phyloP scores from a whole-genome alignment of 805 yeast genomes.

The Barnettozyma siamensis region DNA sequence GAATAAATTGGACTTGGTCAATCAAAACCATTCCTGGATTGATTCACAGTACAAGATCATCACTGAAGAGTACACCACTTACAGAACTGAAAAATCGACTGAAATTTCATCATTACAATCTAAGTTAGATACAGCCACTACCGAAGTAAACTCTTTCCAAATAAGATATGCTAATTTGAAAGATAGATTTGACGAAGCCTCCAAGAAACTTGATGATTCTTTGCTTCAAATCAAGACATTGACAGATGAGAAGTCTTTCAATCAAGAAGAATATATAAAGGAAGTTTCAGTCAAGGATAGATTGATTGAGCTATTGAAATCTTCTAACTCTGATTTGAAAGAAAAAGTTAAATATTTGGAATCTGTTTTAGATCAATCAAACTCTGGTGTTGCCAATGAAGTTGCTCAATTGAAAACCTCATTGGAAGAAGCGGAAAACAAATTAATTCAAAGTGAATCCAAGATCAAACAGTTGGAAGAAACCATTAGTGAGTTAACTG shows the following conservation, averaged over 20 bases:
- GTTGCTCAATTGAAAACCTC: conserved; percentile 53
- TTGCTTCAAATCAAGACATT: conserved; percentile 41
- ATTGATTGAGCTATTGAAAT: conserved; percentile 49
- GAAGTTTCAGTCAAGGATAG: conserved; percentile 62
- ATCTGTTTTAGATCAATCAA: conserved; percentile 23
- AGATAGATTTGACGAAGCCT: conserved; percentile 31
- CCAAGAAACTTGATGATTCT: conserved; percentile 36
- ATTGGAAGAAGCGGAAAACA: conserved; percentile 47
- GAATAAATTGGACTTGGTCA: conserved; percentile 38
- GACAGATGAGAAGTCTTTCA: conserved; percentile 35
- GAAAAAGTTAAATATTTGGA: conserved; percentile 52
- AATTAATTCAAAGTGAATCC: conserved; percentile 40
- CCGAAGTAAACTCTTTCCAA: conserved; percentile 28
- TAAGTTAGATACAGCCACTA: conserved; percentile 23
- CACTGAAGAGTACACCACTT: conserved; percentile 26
- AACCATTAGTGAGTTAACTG: conserved; percentile 38
- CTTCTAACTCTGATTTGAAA: conserved; percentile 44
- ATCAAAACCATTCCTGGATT: conserved; percentile 36
- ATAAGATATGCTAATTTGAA: conserved; percentile 27
- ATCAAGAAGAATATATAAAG: conserved; percentile 45
- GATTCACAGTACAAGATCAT: conserved; percentile 33
- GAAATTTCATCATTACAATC: conserved; percentile 23
- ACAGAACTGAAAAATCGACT: conserved; percentile 23
- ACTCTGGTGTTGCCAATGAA: conserved; percentile 38
- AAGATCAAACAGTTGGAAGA: conserved; percentile 38